phyloP scores from a whole-genome alignment of 2,329 filamentous ascomycete species.

The Paraphaeosphaeria minitans region DNA sequence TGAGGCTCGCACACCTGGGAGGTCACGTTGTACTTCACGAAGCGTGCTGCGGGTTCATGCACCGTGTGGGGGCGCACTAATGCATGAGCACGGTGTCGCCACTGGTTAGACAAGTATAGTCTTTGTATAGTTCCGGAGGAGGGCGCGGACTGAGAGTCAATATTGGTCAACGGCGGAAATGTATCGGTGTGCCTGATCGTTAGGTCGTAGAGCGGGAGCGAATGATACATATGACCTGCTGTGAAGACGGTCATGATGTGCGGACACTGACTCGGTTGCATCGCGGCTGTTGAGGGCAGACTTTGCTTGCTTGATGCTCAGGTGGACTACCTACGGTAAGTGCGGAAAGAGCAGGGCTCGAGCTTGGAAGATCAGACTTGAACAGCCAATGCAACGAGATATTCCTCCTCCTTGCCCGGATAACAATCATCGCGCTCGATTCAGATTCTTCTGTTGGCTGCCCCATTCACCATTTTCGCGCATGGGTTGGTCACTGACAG shows the following conservation, averaged over 20 bases:
- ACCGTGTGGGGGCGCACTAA: constrained; percentile 3
- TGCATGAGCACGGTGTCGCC: not conserved
- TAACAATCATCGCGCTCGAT: too few species aligned
- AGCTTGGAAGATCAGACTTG: too few species aligned
- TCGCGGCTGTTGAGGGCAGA: not conserved
- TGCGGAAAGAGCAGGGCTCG: too few species aligned
- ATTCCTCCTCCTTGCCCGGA: too few species aligned
- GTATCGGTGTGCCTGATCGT: not conserved
- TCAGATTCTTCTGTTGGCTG: too few species aligned
- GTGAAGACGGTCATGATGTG: not conserved
- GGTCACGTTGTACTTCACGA: not conserved
- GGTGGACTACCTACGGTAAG: not conserved
- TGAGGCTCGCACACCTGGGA: constrained; percentile 7
- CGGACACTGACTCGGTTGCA: not conserved
- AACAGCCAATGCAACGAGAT: too few species aligned
- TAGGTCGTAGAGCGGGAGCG: not conserved
- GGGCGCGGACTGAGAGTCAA: not conserved
- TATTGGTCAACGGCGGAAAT: not conserved
- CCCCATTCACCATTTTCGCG: too few species aligned
- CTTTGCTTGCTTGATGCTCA: not conserved
- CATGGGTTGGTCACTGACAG: too few species aligned
- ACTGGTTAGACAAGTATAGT: not conserved
- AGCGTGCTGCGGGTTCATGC: constrained; percentile 2
- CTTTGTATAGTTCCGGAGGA: not conserved
- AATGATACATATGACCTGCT: not conserved